These are phyloP conservation scores for Parafenestella ontariensis DNA, from an alignment of 2,329 filamentous ascomycete species.

Conservation along the genomic window DNA sequence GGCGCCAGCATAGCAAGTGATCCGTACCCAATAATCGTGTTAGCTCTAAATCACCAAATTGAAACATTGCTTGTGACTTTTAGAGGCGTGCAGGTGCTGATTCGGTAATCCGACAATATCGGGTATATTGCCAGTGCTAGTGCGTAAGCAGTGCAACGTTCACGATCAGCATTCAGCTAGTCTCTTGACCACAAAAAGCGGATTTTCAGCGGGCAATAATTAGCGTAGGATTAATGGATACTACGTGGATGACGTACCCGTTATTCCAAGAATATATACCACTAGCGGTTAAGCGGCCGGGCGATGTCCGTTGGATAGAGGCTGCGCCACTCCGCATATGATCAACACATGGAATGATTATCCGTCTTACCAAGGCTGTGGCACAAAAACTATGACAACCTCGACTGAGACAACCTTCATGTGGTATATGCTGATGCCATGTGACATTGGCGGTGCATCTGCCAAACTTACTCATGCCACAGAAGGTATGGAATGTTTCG, in stretches of 20 bases:
- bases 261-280: background rate
- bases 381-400: no score
- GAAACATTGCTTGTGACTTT: background rate
- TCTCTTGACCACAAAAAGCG: background rate
- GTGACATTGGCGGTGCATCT: constrained; percentile 3
- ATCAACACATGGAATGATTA: background rate
- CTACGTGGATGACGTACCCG: background rate
- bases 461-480: background rate
- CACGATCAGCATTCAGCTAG: background rate
- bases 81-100: background rate
- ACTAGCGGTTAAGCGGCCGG: background rate
- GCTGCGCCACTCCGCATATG: background rate
- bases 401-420: background rate
- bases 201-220: background rate
- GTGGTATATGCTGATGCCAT: constrained; percentile 6
- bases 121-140: background rate
- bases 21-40: no score
- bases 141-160: background rate
- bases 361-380: background rate
- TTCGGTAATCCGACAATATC: background rate
- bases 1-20: no score
- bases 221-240: background rate
- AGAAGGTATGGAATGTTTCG: background rate
- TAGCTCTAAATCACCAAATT: no score
- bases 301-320: background rate